Percentiles rank a stretch among this genome's conserved stretches.
phyloP scores from a whole-genome alignment of 2,329 filamentous ascomycete genomes.

The Colletotrichum orbiculare region DNA sequence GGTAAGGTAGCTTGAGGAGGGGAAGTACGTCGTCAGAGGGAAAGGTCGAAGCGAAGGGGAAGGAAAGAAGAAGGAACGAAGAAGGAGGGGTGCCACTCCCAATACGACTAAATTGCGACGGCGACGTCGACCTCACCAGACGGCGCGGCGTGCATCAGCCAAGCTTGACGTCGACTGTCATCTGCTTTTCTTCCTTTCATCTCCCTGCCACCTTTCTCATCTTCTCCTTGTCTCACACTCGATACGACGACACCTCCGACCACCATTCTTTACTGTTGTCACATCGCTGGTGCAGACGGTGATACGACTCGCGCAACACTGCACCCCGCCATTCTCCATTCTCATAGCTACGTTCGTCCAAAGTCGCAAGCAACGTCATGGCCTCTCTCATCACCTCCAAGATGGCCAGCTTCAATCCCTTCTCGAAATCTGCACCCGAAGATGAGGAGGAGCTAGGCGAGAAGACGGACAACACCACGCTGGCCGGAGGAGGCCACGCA shows the following conservation, averaged over 20 bases:
- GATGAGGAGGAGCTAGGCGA: conserved; percentile 65
- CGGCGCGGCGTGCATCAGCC: conserved; percentile 33
- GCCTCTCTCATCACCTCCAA: conserved; percentile 32
- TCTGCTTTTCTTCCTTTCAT: not conserved
- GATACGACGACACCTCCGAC: not conserved
- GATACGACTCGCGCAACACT: conserved; percentile 3
- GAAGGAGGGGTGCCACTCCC: conserved; percentile 3
- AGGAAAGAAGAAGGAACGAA: conserved; percentile 12
- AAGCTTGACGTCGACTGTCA: conserved; percentile 30
- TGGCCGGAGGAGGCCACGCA: conserved; percentile 71
- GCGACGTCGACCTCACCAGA: conserved; percentile 7
- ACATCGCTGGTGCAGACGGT: not conserved
- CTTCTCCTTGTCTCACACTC: not conserved
- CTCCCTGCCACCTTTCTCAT: not conserved
- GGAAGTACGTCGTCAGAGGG: too few relatives aligned
- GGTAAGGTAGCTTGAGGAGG: too few relatives aligned
- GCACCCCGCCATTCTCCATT: not conserved
- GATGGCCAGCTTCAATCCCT: conserved; percentile 53
- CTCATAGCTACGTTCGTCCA: too few relatives aligned
- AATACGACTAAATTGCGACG: too few relatives aligned
- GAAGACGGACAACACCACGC: conserved; percentile 58
- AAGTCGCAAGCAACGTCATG: conserved; percentile 2
- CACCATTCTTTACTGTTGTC: not conserved
- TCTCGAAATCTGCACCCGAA: conserved; percentile 43
- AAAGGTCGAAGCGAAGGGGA: not conserved